Percentiles rank a stretch among this genome's conserved stretches.
These are phyloP conservation scores for Nicotiana rustica DNA, from an alignment of 305 asterid genomes.

Conservation along the genomic window DNA sequence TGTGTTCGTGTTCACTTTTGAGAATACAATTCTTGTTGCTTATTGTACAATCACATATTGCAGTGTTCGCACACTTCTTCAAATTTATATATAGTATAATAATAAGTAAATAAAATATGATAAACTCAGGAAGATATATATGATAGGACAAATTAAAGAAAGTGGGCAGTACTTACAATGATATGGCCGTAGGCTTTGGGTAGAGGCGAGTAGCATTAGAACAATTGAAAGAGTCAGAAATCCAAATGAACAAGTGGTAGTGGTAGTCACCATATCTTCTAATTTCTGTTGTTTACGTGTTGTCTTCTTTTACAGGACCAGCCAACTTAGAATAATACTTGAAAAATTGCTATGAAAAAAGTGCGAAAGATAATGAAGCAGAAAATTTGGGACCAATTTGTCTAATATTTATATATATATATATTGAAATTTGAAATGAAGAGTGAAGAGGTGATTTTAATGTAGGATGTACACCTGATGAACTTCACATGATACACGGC, in stretches of 20 bases:
- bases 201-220: slow-evolving; percentile 46
- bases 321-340: slow-evolving; percentile 24
- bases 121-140: neutral
- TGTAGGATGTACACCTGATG: slow-evolving; percentile 59
- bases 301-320: neutral
- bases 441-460: slow-evolving; percentile 40
- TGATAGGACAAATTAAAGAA: neutral
- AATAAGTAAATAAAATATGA: too few species aligned
- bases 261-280: slow-evolving; percentile 1
- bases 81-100: too few species aligned
- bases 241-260: neutral
- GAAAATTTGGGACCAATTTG: neutral
- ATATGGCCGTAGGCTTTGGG: slow-evolving; percentile 62
- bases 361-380: neutral
- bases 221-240: slow-evolving; percentile 42
- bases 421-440: slow-evolving; percentile 16
- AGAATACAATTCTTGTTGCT: too few species aligned
- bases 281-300: neutral
- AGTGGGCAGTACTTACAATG: slow-evolving; percentile 51
- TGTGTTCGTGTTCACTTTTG: too few species aligned
- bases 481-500: slow-evolving; percentile 80
- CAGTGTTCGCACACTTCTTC: too few species aligned
- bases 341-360: neutral
- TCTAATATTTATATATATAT: neutral
- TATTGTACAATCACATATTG: too few species aligned